Base-by-base conservation (phyloP, 164 flowering plant species). In the Akebia trifoliata region DNA sequence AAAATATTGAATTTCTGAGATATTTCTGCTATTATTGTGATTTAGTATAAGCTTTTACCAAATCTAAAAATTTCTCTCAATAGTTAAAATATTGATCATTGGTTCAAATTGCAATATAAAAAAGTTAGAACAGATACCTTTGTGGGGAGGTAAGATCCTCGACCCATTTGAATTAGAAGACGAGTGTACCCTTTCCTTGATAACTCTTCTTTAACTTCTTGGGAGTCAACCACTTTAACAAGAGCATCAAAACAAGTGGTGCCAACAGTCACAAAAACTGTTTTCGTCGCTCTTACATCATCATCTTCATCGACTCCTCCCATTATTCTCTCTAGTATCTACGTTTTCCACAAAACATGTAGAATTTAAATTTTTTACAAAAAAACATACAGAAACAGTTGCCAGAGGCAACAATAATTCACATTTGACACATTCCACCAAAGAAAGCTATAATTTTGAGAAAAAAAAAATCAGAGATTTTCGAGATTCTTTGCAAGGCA, bases 251-350 rank as follows among this genome's bases (percentile, higher is more conserved):
- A 89, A 59, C 75, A 57, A 8, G 93, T 84, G 0, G 93, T 89
- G 15, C 96, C 96, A 26, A 86, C 96, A 0, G 93, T 89, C 56
- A 89, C 89, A 63, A 84, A 89, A n/a, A 80, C 92, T 15, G 55
- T 51, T 62, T 57, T 78, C 67, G 54, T 26, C 7, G 46, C 2
- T 26, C 37, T 54, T 35, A n/a, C 45, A 52, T 34, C 18, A 9
- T 4, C n/a, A 39, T 17, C 47, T 1, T 24, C 57, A 50, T 22
- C 39, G 14, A 20, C 12, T 60, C 8, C 64, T 43, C 43, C 45
- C 50, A 61, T 54, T 50, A 5, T 39, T 4, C 22, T 44, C 25
- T 44, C n/a, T 14, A 22, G 12, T 44, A n/a, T n/a, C n/a, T n/a
- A n/a, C n/a, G n/a, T n/a, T n/a, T n/a, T n/a, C n/a, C n/a, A n/a